Evolutionary conservation across 2,329 filamentous ascomycete species (phyloP), one percentile per base, ranked within the genome.

Genomic region (Trichoderma gracile): DNA sequence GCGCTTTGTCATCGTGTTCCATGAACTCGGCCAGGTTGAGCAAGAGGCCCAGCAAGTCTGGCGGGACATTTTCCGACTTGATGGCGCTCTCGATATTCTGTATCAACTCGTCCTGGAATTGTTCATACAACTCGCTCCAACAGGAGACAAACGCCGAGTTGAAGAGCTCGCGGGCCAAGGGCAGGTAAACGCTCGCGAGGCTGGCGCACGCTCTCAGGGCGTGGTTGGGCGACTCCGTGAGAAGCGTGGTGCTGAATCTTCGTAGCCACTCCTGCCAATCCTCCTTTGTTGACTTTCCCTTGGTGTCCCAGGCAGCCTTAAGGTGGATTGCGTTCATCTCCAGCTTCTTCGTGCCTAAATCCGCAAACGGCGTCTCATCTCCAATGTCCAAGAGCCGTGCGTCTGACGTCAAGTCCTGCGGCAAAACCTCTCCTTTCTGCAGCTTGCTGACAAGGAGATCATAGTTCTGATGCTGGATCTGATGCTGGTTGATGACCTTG

Each of bases 211-310:
- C 95, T 68, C 95, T 86, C 1, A 99, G 82, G 9, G 96, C 94
- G 72, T 97, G 95, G 69, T 97, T 97, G 3, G 95, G 96, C 1
- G 93, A 98, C 74, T 99, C 96, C 67, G 93, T 92, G 50, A 99
- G 83, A 8, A 99, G 82, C 63, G 97, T 96, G 40, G 97, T 94
- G 73, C 94, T 98, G 78, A 99, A 97, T 30, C 94, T 86, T 67
- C 96, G 88, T 78, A 99, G 92, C 95, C 95, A 99, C 76, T 99
- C 95, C 72, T 97, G 92, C 95, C 95, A 99, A 77, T 99, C 95
- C 74, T 99, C 95, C 71, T 93, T 93, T 10, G 95, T 99, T 0
- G 94, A 97, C 74, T 97, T 97, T 66, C 96, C 93, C 65, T 90
- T 93, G 0, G 96, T 95, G 71, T 98, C 95, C 95, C 95, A 99